Conservation (phyloP, 2,329 filamentous ascomycete genomes). For the Beauveria medogensis region DNA sequence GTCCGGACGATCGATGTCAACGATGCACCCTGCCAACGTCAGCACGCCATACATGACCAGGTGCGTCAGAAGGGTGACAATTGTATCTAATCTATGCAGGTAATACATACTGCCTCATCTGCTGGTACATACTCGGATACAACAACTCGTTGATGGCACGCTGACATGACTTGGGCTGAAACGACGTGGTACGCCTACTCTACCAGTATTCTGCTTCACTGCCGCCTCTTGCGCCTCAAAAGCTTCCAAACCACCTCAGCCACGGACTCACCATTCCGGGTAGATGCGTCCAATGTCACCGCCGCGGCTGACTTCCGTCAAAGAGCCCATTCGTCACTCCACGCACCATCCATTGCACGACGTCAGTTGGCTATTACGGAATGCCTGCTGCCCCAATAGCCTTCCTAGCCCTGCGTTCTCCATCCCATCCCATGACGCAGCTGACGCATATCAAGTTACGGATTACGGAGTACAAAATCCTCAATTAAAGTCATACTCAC, state of each 20-base stretch:
- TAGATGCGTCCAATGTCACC: background rate
- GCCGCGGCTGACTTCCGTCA: background rate
- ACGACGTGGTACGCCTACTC: background rate
- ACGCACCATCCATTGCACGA: background rate
- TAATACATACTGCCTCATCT: background rate
- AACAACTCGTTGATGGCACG: background rate
- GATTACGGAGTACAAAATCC: background rate
- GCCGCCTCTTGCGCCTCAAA: too few species aligned
- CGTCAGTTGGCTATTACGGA: background rate
- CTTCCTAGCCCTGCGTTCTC: background rate
- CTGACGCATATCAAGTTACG: background rate
- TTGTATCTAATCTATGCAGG: too few species aligned
- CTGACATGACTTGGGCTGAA: background rate
- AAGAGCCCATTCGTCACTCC: background rate
- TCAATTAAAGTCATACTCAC: too few species aligned
- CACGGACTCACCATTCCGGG: background rate
- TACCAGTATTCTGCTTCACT: background rate
- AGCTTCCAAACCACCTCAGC: background rate
- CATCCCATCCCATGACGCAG: background rate
- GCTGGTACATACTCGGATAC: background rate
- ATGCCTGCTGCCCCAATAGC: background rate
- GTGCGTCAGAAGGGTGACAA: too few species aligned
- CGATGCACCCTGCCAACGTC: conserved; percentile 3
- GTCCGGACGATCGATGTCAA: background rate
- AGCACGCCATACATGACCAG: background rate